A percentile compares a stretch with the other conserved stretches of the same genome.
Conservation (phyloP, 1,284 basidiomycete species). For the Pascua sp. region DNA sequence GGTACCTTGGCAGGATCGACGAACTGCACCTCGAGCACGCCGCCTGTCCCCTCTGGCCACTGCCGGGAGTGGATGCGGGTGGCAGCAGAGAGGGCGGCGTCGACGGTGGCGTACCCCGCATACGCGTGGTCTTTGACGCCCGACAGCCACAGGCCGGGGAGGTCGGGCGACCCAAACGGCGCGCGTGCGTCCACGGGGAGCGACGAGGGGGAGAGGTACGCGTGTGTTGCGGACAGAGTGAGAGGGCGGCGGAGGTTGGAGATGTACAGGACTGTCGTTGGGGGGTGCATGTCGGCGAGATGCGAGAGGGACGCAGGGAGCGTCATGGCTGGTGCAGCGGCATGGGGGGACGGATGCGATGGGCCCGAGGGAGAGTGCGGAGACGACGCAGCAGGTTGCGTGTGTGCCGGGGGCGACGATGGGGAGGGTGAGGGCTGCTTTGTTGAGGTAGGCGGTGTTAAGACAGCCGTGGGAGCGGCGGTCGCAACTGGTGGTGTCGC, state of each 20-base stretch:
- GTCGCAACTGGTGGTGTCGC: too few species aligned
- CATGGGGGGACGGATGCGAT: background rate
- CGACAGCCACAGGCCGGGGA: constrained; percentile 42
- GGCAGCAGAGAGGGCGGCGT: constrained; percentile 26
- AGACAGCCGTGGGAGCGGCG: too few species aligned
- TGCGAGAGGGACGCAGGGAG: constrained; percentile 36
- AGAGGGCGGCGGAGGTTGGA: constrained; percentile 47
- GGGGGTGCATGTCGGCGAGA: constrained; percentile 30
- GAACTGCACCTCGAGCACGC: constrained; percentile 40
- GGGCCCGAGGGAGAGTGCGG: background rate
- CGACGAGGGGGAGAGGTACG: background rate
- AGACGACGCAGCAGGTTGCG: background rate
- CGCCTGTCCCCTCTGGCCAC: constrained; percentile 38
- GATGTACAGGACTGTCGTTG: constrained; percentile 44
- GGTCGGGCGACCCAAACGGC: constrained; percentile 29
- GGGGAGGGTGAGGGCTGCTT: too few species aligned
- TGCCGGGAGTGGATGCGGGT: constrained; percentile 22
- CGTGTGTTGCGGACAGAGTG: constrained; percentile 16
- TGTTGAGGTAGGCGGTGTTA: too few species aligned
- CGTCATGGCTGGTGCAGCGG: background rate
- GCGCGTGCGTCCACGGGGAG: background rate
- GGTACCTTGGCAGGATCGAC: constrained; percentile 33
- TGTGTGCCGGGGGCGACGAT: background rate
- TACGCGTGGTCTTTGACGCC: constrained; percentile 48
- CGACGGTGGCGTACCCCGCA: constrained; percentile 26